Base-by-base conservation (phyloP, 2,329 filamentous ascomycete species). In the Clarireedia hainanense region DNA sequence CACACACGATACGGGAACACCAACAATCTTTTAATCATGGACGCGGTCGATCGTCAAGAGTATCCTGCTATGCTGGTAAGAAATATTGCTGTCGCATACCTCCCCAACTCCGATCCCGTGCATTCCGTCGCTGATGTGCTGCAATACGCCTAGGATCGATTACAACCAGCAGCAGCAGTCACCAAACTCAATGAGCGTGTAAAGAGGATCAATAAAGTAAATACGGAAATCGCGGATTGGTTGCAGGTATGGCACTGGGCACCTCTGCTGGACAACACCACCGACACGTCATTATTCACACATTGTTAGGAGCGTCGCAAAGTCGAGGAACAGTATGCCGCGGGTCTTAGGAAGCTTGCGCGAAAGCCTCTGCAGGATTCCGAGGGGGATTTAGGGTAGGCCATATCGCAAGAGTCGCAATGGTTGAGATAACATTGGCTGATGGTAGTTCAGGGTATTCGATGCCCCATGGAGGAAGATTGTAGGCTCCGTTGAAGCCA, bases 21-120 rank as follows among this genome's bases (percentile, higher is more conserved):
- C 50, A 63, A 50, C 39, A 20, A 42, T 42, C 15, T 42, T 50
- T 27, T 47, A 71, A 72, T 67, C 67, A 89, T 89, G 84, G 86
- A 89, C 58, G 85, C 86, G 68, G 80, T 92, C 69, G 85, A 88
- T 71, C 84, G 91, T 74, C 80, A 88, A 73, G 92, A 96, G 74
- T 97, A 97, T 78, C 91, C 92, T 72, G 86, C 85, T 65, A 86
- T 97, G 82, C 85, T 96, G 85, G 92, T 96, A 79, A 79, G 87
- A 74, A 58, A 57, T n/a, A 10, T 14, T 37, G 12, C 50, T 58
- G 60, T 62, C 59, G 61, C 60, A 62, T 57, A 53, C 36, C 40
- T 48, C 50, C 56, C 14, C 54, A 23, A 51, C 52, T 55, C 50
- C 50, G 46, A 47, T 37, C 47, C 63, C 68, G 67, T 64, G 48